Percentiles rank a stretch among this genome's conserved stretches.
Evolutionary conservation across 306 rosid genomes (phyloP).

Genomic region (Vigna unguiculata): DNA sequence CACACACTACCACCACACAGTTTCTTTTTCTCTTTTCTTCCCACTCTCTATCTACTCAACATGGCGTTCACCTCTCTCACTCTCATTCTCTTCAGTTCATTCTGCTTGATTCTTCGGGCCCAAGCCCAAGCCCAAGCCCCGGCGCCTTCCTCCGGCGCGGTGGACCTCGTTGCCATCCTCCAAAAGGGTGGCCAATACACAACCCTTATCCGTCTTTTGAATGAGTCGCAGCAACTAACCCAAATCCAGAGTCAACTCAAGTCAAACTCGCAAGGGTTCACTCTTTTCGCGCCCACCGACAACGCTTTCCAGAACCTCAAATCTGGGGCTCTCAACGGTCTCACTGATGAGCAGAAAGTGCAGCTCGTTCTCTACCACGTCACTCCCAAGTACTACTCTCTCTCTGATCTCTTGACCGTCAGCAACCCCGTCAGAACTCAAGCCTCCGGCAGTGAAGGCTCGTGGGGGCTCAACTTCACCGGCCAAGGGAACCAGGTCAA

Average conservation of each 20-base stretch:
- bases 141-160: conserved; percentile 58
- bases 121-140: conserved; percentile 52
- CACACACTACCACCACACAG: background rate
- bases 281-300: conserved; percentile 87
- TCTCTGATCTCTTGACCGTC: conserved; percentile 58
- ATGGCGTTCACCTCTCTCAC: conserved; percentile 65
- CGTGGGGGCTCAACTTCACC: conserved; percentile 78
- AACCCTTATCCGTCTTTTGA: conserved; percentile 60
- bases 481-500: conserved; percentile 79
- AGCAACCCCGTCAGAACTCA: conserved; percentile 83
- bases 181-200: conserved; percentile 68
- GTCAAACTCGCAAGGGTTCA: conserved; percentile 62
- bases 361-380: conserved; percentile 71
- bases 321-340: conserved; percentile 68
- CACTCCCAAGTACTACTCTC: conserved; percentile 65
- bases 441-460: conserved; percentile 47
- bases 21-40: background rate
- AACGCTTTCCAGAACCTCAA: conserved; percentile 77
- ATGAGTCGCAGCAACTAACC: conserved; percentile 53
- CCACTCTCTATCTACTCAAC: background rate
- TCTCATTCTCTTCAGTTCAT: conserved; percentile 49
- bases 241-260: conserved; percentile 76
- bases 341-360: conserved; percentile 54
- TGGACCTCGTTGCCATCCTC: conserved; percentile 69
- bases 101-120: conserved; percentile 29